These are phyloP conservation scores for Chara braunii DNA, from an alignment of 139 green algal genomes.

Conservation along the genomic window DNA sequence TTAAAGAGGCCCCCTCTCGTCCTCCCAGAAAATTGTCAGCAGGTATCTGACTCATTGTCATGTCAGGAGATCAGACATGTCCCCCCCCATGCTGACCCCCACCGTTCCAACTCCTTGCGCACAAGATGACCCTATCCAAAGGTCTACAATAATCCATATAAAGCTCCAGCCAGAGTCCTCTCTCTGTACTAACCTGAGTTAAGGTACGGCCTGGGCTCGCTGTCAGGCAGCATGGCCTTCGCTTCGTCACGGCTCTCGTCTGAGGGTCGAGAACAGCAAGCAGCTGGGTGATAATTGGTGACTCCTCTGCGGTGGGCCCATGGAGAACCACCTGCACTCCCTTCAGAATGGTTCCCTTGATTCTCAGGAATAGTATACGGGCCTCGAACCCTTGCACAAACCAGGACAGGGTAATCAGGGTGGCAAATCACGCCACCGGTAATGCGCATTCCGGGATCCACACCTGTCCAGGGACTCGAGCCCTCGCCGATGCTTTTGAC, in stretches of 20 bases:
- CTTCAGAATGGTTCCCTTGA: constrained; percentile 64
- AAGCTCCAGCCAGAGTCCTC: constrained; percentile 64
- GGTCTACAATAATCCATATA: constrained; percentile 61
- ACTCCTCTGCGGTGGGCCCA: constrained; percentile 62
- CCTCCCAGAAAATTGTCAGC: too few relatives aligned
- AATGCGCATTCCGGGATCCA: constrained; percentile 45
- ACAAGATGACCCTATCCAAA: constrained; percentile 73
- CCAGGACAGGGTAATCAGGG: constrained; percentile 61
- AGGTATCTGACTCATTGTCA: too few relatives aligned
- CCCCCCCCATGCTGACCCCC: constrained; percentile 80
- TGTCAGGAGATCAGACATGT: constrained; percentile 49
- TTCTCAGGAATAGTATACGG: constrained; percentile 69
- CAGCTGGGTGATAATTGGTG: constrained; percentile 55
- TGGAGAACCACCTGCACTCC: constrained; percentile 51
- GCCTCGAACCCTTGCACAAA: constrained; percentile 59
- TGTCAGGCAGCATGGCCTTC: constrained; percentile 54
- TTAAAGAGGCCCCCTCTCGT: too few relatives aligned
- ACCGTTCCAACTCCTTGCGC: constrained; percentile 74
- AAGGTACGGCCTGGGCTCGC: constrained; percentile 64
- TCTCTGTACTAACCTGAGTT: constrained; percentile 59
- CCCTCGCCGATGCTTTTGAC: constrained; percentile 69
- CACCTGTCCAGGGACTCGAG: constrained; percentile 51
- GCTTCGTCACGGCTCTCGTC: constrained; percentile 57
- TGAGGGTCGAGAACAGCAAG: constrained; percentile 63
- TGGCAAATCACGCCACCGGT: constrained; percentile 61